These are phyloP conservation scores for Trichoderma sp. DNA, from an alignment of 2,329 filamentous ascomycete genomes.

Conservation along the genomic window DNA sequence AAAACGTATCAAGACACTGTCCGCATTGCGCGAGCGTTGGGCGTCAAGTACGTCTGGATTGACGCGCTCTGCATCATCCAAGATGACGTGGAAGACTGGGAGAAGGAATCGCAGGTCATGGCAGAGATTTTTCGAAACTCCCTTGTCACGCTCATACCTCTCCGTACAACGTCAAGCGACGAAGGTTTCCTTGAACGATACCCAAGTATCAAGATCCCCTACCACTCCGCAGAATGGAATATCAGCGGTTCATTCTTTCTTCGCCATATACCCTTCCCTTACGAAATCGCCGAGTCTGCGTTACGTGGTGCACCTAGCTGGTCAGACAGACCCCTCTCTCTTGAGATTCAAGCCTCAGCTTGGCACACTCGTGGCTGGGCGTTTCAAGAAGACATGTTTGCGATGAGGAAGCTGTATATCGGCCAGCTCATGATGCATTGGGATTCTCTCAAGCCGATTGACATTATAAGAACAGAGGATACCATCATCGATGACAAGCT, in stretches of 20 bases:
- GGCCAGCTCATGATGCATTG: slow-evolving; percentile 9
- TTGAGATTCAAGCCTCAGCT: background rate
- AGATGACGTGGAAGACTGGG: background rate
- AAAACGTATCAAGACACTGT: background rate
- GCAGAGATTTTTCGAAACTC: slow-evolving; percentile 2
- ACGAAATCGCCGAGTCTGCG: background rate
- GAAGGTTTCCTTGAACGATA: background rate
- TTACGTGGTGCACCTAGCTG: background rate
- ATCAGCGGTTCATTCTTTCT: background rate
- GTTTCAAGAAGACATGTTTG: slow-evolving; percentile 4
- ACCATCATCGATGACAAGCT: background rate
- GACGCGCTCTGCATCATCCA: slow-evolving; percentile 11
- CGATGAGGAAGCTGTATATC: background rate
- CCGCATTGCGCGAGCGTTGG: background rate
- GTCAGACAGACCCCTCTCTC: background rate
- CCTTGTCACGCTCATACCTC: background rate
- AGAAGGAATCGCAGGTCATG: background rate
- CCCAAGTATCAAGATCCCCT: background rate
- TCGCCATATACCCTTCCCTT: slow-evolving; percentile 5
- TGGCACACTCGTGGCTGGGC: slow-evolving; percentile 4
- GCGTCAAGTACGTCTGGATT: slow-evolving; percentile 13
- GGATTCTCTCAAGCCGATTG: background rate
- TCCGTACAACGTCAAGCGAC: background rate
- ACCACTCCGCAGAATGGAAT: background rate
- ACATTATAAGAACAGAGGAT: slow-evolving; percentile 10